Percentiles rank a stretch among this genome's conserved stretches.
These are phyloP conservation scores for Nyssa sinensis DNA, from an alignment of 148 eudicot genomes.

Conservation along the genomic window DNA sequence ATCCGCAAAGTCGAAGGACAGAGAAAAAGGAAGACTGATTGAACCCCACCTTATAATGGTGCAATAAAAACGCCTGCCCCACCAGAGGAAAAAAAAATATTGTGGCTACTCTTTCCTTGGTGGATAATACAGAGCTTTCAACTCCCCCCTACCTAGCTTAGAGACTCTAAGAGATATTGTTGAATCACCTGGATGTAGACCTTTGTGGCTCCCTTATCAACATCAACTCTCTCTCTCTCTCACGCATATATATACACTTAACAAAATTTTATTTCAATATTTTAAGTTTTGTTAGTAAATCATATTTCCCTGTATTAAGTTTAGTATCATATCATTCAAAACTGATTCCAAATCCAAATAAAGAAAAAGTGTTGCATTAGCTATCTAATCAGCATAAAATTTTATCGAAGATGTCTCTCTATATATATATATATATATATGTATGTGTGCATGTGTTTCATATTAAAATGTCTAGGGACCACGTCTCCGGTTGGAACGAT, in stretches of 20 bases:
- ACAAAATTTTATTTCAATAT: no score
- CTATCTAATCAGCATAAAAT: no score
- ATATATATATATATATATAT: no score
- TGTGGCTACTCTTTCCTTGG: conserved; percentile 20
- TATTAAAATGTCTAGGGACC: conserved; percentile 7
- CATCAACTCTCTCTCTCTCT: not conserved
- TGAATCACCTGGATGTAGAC: conserved; percentile 56
- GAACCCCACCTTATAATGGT: conserved; percentile 49
- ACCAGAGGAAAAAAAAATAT: not conserved
- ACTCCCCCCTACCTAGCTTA: conserved; percentile 13
- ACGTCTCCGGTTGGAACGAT: conserved; percentile 9
- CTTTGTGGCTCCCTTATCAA: conserved; percentile 16
- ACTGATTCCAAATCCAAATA: no score
- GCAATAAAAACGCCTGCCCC: conserved; percentile 45
- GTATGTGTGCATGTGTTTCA: not conserved
- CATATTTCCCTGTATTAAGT: no score
- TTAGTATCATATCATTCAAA: no score
- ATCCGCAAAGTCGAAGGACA: conserved; percentile 19
- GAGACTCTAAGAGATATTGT: conserved; percentile 25
- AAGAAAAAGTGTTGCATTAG: no score
- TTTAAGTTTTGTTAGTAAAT: no score
- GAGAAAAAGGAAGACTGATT: conserved; percentile 36
- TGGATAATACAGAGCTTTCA: conserved; percentile 21
- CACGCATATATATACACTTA: no score
- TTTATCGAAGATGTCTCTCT: no score